Base-by-base conservation (phyloP, 345 rosid species). In the Citrus cavaleriei region DNA sequence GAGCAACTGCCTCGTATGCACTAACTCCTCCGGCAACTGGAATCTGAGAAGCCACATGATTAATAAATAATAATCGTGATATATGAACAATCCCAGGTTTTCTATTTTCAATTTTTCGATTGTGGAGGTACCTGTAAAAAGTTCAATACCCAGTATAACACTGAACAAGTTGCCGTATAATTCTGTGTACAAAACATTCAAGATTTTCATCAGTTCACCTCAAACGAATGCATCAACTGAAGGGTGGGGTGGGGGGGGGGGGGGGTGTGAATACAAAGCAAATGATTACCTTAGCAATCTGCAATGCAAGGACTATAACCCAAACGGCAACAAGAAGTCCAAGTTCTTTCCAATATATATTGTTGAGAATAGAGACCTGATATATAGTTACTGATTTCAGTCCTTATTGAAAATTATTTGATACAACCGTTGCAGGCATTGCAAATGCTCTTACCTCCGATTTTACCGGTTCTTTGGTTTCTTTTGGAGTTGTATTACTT, bases 241-340 rank as follows among this genome's bases (percentile, higher is more conserved):
- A 32, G 46, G n/a, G 35, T 0, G 6, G 35, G 35, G 5, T 4
- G 34, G 7, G 1, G 37, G 7, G 16, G 40, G 24, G 1, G 7
- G 38, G 8, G 18, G 24, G 25, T 24, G 38, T 12, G 12, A 57
- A 32, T 32, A 60, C 62, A 70, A 73, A 34, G 86, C 64, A 84
- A 55, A 65, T 77, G 24, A 81, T 68, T 18, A 89, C 88, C 90
- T 89, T 85, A 18, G 83, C 66, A 62, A 89, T 89, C 77, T 89
- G 83, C 73, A 87, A 58, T 49, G 78, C 84, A n/a, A 89, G 89
- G 34, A 87, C 82, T 34, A 74, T 37, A 32, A 77, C 32, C 91
- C 90, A 89, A 66, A 89, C 85, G 67, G 76, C 77, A n/a, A 82
- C 46, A 24, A 89, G 81, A 70, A 89, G 30, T 65, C 90, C 90